phyloP scores from a whole-genome alignment of 2,329 filamentous ascomycete species.

The Nemania sp. region DNA sequence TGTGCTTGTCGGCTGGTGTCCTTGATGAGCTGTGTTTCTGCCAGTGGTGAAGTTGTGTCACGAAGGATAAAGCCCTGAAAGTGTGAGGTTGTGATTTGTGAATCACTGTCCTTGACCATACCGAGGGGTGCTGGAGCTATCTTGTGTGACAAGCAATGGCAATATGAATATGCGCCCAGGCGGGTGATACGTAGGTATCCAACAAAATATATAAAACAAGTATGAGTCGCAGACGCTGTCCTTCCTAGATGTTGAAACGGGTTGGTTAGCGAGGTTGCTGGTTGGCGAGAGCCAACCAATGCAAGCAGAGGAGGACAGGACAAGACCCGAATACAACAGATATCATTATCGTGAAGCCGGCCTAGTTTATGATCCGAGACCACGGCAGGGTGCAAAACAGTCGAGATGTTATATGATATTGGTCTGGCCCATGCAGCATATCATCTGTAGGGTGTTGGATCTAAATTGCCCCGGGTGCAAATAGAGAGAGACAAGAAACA shows the following conservation, averaged over 20 bases:
- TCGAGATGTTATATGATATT: conserved; percentile 1
- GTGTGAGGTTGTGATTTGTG: conserved; percentile 14
- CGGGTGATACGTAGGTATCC: conserved; percentile 1
- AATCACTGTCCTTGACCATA: conserved; percentile 1
- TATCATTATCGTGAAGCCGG: background rate
- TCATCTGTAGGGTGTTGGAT: background rate
- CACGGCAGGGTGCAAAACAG: background rate
- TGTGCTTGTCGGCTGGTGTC: background rate
- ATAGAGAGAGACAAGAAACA: conserved; percentile 1
- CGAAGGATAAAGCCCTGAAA: background rate
- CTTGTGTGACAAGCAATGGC: background rate
- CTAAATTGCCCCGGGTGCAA: background rate
- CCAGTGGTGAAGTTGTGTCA: conserved; percentile 1
- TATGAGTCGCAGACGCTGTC: background rate
- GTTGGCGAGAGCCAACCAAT: background rate
- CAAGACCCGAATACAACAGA: background rate
- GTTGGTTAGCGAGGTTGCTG: background rate
- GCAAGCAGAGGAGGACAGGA: background rate
- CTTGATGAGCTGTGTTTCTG: background rate
- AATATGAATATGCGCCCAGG: conserved; percentile 8
- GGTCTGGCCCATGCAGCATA: conserved; percentile 15
- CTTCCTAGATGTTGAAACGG: background rate
- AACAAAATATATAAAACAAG: background rate
- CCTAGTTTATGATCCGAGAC: background rate
- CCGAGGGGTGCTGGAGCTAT: background rate